Evolutionary conservation across 2,329 filamentous ascomycete genomes (phyloP).

Genomic region (Fonsecaea nubica): DNA sequence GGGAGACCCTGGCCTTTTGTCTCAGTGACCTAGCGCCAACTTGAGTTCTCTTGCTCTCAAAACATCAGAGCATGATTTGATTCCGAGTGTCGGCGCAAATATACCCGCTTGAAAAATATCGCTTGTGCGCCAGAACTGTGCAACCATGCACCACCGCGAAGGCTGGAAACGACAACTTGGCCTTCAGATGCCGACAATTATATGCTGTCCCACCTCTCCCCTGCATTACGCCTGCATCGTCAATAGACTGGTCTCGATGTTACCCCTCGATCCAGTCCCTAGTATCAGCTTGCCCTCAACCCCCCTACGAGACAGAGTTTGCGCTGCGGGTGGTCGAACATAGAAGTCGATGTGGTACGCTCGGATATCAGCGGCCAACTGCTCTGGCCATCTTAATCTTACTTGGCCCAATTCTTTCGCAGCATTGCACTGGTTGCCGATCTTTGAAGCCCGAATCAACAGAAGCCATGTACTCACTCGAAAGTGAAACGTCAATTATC

Average conservation of each 20-base stretch:
- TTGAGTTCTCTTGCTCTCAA: not conserved
- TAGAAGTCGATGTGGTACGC: not conserved
- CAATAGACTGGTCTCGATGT: not conserved
- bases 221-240: not conserved
- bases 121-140: not conserved
- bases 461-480: not conserved
- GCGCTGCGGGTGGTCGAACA: not conserved
- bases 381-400: not conserved
- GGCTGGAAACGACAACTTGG: not conserved
- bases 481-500: not conserved
- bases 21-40: not conserved
- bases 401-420: not conserved
- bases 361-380: not conserved
- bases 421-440: not conserved
- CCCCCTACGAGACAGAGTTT: not conserved
- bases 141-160: not conserved
- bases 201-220: conserved; percentile 1
- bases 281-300: not conserved
- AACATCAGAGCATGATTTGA: not conserved
- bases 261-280: not conserved
- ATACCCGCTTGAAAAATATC: not conserved
- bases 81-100: not conserved
- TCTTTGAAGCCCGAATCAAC: not conserved
- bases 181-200: not conserved
- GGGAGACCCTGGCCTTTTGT: not conserved